Evolutionary conservation across 345 rosid genomes (phyloP), one percentile per base, ranked within the genome.

Genomic region (Lepidium aucheri): DNA sequence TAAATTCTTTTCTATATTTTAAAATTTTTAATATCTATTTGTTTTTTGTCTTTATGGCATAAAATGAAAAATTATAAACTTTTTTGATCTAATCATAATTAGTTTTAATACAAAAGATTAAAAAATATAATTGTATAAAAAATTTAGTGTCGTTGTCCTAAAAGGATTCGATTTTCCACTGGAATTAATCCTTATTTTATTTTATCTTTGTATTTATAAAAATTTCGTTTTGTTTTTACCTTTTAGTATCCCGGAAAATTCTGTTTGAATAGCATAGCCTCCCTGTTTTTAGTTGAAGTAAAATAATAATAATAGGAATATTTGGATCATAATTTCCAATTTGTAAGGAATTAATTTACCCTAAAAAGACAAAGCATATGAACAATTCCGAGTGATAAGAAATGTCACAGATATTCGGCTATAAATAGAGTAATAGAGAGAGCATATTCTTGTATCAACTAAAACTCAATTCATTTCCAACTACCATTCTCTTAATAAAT

Each of bases 361-460:
- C 20, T 20, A 35, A 43, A 68, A 30, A 42, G 54, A 52, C 47
- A 53, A 65, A 70, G 62, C 39, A 69, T 34, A 61, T 8, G 26
- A 61, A 10, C 30, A 36, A 28, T 7, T 60, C 33, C 63, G 9
- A 7, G 55, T 24, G 18, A 70, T 7, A 32, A 53, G 32, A 53
- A 51, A 60, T 41, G 53, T 33, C 67, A 34, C 22, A 11, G 6
- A 53, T 28, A 36, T 24, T 35, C 7, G 22, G 41, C 53, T 70
- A 70, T 70, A 70, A 53, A 62, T 62, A 62, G 50, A 8, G 34
- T 24, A 44, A 34, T 44, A 70, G 26, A 70, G 26, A 70, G 9
- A 53, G 34, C 67, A 53, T 36, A 46, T 22, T 16, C 24, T 42
- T 10, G n/a, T 60, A 69, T 16, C 61, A 60, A 44, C 1, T 62